Percentiles rank a stretch among this genome's conserved stretches.
These are phyloP conservation scores for Oryza australiensis DNA, from an alignment of 176 grass and related monocot species.

Conservation along the genomic window DNA sequence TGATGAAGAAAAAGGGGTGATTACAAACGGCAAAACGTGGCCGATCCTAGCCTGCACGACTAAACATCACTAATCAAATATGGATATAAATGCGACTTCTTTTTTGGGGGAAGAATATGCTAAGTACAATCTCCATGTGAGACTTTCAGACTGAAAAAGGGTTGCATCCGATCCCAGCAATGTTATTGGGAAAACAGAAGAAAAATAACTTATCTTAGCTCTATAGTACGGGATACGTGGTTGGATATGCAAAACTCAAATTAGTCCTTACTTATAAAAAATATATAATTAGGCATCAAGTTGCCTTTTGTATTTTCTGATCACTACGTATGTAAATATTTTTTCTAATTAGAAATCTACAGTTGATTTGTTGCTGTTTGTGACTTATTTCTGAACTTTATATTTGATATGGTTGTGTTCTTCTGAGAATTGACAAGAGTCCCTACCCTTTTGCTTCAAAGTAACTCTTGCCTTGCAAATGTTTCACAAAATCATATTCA, in stretches of 20 bases:
- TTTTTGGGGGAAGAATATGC: conserved; percentile 11
- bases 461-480: neutral
- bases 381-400: neutral
- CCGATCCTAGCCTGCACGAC: too few species aligned
- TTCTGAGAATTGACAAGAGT: neutral
- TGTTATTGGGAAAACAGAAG: neutral
- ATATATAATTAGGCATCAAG: neutral
- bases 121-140: neutral
- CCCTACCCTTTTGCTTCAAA: neutral
- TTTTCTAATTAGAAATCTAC: neutral
- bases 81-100: neutral
- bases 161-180: neutral
- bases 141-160: neutral
- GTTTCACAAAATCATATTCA: neutral
- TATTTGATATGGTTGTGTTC: neutral
- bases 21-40: too few species aligned
- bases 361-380: neutral
- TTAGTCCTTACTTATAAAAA: neutral
- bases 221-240: neutral
- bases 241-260: neutral
- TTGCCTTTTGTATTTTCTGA: neutral
- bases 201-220: neutral
- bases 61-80: neutral
- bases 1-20: too few species aligned
- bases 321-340: neutral